phyloP scores from a whole-genome alignment of 495 filamentous ascomycete species.

The Penicillium taxi region DNA sequence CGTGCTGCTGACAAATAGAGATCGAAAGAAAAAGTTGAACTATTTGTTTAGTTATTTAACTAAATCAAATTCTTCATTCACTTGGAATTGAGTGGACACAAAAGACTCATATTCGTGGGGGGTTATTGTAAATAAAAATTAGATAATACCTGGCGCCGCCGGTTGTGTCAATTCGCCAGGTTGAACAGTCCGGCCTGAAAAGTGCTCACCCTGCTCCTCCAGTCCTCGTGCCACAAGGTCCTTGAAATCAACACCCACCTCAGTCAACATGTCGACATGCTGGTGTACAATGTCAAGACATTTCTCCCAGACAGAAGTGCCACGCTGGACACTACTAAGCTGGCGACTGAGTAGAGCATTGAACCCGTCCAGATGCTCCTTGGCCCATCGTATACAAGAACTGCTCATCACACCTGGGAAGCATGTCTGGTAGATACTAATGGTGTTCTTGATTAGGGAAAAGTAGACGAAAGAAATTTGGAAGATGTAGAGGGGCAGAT shows the following conservation, averaged over 20 bases:
- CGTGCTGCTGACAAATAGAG: too few relatives aligned
- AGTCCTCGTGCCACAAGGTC: slow-evolving; percentile 51
- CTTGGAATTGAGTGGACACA: too few relatives aligned
- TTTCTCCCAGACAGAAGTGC: slow-evolving; percentile 63
- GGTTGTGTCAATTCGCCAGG: slow-evolving; percentile 14
- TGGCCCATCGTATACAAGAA: slow-evolving; percentile 93
- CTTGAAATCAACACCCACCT: slow-evolving; percentile 86
- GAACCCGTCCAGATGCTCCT: slow-evolving; percentile 83
- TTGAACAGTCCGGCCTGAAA: slow-evolving; percentile 15
- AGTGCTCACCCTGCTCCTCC: slow-evolving; percentile 22
- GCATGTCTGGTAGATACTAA: slow-evolving; percentile 78
- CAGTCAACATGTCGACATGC: slow-evolving; percentile 69
- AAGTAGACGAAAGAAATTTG: slow-evolving; percentile 97
- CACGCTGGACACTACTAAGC: slow-evolving; percentile 67
- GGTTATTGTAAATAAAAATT: too few relatives aligned
- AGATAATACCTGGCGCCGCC: neutral
- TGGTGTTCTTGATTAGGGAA: slow-evolving; percentile 83
- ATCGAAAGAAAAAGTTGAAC: too few relatives aligned
- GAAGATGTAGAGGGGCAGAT: slow-evolving; percentile 85
- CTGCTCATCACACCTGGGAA: slow-evolving; percentile 83
- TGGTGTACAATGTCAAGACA: slow-evolving; percentile 75
- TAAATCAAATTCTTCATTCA: too few relatives aligned
- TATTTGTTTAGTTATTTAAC: too few relatives aligned
- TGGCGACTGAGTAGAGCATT: slow-evolving; percentile 75
- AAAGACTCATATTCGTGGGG: too few relatives aligned